These are phyloP conservation scores for Candida vaughaniae DNA, from an alignment of 805 yeast species.

Conservation along the genomic window DNA sequence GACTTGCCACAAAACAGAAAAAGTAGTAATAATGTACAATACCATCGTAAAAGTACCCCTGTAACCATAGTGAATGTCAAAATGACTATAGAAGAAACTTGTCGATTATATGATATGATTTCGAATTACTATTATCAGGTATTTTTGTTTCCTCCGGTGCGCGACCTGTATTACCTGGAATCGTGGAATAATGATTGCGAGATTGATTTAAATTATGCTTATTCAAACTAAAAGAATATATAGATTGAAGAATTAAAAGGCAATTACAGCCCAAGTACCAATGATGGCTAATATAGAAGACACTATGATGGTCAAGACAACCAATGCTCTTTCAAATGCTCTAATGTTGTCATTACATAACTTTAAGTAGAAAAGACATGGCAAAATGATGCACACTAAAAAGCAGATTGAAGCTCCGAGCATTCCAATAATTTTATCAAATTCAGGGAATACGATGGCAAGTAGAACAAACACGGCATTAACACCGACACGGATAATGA, in stretches of 20 bases:
- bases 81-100: too few species aligned
- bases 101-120: too few species aligned
- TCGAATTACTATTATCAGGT: too few species aligned
- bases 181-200: too few species aligned
- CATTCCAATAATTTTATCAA: conserved; percentile 78
- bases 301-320: conserved; percentile 43
- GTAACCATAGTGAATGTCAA: too few species aligned
- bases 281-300: conserved; percentile 50
- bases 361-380: conserved; percentile 66
- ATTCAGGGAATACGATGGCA: conserved; percentile 69
- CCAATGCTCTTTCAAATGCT: conserved; percentile 33
- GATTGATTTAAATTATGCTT: too few species aligned
- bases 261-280: conserved; percentile 57
- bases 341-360: conserved; percentile 49
- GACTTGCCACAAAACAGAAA: too few species aligned
- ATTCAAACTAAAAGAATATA: too few species aligned
- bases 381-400: conserved; percentile 74
- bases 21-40: too few species aligned
- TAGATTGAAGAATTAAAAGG: conserved; percentile 11
- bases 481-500: conserved; percentile 39
- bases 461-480: conserved; percentile 56
- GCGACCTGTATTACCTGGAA: too few species aligned
- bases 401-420: conserved; percentile 81
- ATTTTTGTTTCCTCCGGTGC: too few species aligned
- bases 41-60: too few species aligned